These are phyloP conservation scores for Erigeron philadelphicus DNA, from an alignment of 140 eudicot species.

Conservation along the genomic window DNA sequence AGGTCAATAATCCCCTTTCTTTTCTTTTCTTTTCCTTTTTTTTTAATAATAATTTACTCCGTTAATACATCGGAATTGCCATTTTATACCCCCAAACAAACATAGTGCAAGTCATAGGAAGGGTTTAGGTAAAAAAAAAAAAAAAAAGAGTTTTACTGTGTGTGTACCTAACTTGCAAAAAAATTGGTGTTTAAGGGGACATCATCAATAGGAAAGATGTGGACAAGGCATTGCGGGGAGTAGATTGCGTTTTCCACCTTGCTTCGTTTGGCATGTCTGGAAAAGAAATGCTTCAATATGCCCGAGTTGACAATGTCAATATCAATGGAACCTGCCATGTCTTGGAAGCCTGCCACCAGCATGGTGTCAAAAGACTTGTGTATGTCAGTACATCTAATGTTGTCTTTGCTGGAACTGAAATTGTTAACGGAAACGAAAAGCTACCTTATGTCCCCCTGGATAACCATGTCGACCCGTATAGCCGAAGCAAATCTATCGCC, in stretches of 20 bases:
- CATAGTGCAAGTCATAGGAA: too few species aligned
- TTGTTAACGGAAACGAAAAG: conserved; percentile 73
- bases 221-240: conserved; percentile 58
- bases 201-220: conserved; percentile 58
- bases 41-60: too few species aligned
- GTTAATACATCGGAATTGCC: too few species aligned
- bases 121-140: too few species aligned
- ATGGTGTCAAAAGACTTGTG: conserved; percentile 70
- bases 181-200: conserved; percentile 47
- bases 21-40: too few species aligned
- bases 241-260: conserved; percentile 84
- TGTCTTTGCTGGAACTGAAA: conserved; percentile 84
- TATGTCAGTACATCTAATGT: conserved; percentile 88
- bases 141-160: too few species aligned
- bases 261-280: conserved; percentile 99
- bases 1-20: conserved; percentile 30
- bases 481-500: conserved; percentile 85
- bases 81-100: too few species aligned
- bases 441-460: conserved; percentile 74
- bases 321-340: conserved; percentile 81
- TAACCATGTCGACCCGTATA: conserved; percentile 78
- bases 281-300: conserved; percentile 90
- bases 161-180: not conserved
- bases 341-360: conserved; percentile 67
- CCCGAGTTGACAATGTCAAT: conserved; percentile 75